These are phyloP conservation scores for Rhizopogon roseolus DNA, from an alignment of 768 basidiomycete species.

Conservation along the genomic window DNA sequence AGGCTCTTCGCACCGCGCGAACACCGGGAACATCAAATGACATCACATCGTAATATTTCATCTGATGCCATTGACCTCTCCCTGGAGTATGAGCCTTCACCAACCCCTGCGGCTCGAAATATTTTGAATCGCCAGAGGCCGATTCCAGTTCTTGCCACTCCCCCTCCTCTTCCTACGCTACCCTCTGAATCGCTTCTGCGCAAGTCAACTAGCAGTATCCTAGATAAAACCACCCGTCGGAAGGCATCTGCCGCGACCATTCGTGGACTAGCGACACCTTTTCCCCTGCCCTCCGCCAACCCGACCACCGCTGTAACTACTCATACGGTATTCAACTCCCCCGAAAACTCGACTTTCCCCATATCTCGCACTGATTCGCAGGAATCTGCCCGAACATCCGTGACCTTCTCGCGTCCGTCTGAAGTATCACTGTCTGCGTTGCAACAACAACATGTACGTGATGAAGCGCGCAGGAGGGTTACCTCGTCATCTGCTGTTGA, in stretches of 20 bases:
- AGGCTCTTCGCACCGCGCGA: slow-evolving; percentile 57
- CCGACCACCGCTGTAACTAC: slow-evolving; percentile 66
- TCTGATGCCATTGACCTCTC: slow-evolving; percentile 26
- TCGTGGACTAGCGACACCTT: slow-evolving; percentile 36
- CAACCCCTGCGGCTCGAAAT: slow-evolving; percentile 37
- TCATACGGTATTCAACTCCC: slow-evolving; percentile 55
- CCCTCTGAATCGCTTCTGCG: slow-evolving; percentile 49
- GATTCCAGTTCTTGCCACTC: slow-evolving; percentile 47
- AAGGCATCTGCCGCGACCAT: slow-evolving; percentile 43
- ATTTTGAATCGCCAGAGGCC: slow-evolving; percentile 38
- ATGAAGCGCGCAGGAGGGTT: slow-evolving; percentile 32
- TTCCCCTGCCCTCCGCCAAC: slow-evolving; percentile 47
- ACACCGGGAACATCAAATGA: slow-evolving; percentile 39
- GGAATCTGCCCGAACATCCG: slow-evolving; percentile 39
- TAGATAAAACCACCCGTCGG: slow-evolving; percentile 28
- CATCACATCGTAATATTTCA: slow-evolving; percentile 13
- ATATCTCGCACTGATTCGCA: slow-evolving; percentile 47
- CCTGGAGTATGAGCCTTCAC: slow-evolving; percentile 39
- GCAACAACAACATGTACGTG: slow-evolving; percentile 44
- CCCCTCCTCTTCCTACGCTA: slow-evolving; percentile 53
- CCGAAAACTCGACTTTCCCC: slow-evolving; percentile 24
- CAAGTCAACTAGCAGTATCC: slow-evolving; percentile 13
- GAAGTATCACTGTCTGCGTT: slow-evolving; percentile 51
- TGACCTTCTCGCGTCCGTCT: slow-evolving; percentile 64
- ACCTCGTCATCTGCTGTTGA: slow-evolving; percentile 23